Conservation (phyloP, 2,329 filamentous ascomycete genomes). For the Xylariaceae sp. region DNA sequence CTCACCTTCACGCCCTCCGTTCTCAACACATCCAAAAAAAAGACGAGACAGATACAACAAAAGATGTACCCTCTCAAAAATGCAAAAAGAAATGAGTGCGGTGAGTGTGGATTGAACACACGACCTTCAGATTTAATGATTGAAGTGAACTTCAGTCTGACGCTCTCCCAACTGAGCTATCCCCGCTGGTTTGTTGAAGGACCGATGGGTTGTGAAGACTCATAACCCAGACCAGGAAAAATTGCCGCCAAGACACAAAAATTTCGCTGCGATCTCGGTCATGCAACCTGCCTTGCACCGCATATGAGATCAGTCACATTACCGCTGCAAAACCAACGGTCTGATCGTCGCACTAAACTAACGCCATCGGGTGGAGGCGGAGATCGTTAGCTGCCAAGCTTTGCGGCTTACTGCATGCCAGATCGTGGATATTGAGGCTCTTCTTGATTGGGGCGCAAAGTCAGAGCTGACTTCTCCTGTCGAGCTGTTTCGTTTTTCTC, state of each 20-base stretch:
- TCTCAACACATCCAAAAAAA: too few species aligned
- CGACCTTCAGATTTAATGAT: background rate
- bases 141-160: background rate
- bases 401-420: background rate
- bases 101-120: background rate
- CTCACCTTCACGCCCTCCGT: too few species aligned
- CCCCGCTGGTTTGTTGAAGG: background rate
- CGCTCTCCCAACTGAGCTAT: background rate
- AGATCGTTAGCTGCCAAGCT: background rate
- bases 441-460: background rate
- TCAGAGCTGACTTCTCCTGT: background rate
- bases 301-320: background rate
- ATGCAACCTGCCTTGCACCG: background rate
- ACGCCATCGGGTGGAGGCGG: background rate
- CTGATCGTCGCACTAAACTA: background rate
- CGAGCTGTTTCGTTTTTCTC: background rate
- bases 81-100: background rate
- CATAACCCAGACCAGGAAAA: background rate
- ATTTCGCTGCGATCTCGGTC: too few species aligned
- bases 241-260: too few species aligned
- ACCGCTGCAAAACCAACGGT: background rate
- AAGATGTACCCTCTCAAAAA: too few species aligned
- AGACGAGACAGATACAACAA: too few species aligned
- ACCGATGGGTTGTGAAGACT: background rate
- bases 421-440: background rate